Percentiles rank a stretch among this genome's conserved stretches.
phyloP scores from a whole-genome alignment of 2,329 filamentous ascomycete species.

The Aspergillus aculeatinus region DNA sequence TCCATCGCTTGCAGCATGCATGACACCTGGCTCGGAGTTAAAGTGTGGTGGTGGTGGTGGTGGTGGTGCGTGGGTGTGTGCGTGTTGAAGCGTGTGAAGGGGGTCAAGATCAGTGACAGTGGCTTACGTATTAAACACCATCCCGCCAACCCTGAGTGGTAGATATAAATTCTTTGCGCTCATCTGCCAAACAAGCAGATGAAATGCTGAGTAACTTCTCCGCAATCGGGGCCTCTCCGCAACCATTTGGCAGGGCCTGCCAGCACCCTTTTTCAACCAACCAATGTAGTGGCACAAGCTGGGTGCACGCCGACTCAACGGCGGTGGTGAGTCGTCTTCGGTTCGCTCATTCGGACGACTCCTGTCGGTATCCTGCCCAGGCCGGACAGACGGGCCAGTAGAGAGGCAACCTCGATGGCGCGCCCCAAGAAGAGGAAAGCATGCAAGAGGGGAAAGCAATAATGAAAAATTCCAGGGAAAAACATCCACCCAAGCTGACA shows the following conservation, averaged over 20 bases:
- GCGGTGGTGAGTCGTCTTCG: not conserved
- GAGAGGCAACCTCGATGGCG: not conserved
- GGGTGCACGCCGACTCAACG: not conserved
- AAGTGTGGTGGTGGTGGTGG: conserved; percentile 1
- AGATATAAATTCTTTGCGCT: conserved; percentile 2
- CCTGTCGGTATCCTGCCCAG: conserved; percentile 9
- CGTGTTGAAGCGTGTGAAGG: not conserved
- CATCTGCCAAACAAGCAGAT: not conserved
- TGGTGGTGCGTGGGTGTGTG: conserved; percentile 1
- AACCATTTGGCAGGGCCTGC: not conserved
- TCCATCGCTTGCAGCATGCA: conserved; percentile 8
- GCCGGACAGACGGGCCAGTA: not conserved
- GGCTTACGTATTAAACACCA: conserved; percentile 1
- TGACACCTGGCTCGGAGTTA: conserved; percentile 1
- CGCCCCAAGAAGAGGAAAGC: not conserved
- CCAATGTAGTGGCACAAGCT: conserved; percentile 6
- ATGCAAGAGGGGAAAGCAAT: not conserved
- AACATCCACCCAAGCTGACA: not conserved
- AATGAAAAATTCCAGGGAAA: not conserved
- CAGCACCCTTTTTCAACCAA: not conserved
- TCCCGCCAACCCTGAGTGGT: not conserved
- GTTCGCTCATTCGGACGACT: not conserved
- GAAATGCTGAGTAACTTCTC: conserved; percentile 1
- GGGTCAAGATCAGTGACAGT: not conserved
- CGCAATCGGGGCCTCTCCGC: not conserved